phyloP scores from a whole-genome alignment of 2,329 filamentous ascomycete species.

The Paecilomyces fulvus region DNA sequence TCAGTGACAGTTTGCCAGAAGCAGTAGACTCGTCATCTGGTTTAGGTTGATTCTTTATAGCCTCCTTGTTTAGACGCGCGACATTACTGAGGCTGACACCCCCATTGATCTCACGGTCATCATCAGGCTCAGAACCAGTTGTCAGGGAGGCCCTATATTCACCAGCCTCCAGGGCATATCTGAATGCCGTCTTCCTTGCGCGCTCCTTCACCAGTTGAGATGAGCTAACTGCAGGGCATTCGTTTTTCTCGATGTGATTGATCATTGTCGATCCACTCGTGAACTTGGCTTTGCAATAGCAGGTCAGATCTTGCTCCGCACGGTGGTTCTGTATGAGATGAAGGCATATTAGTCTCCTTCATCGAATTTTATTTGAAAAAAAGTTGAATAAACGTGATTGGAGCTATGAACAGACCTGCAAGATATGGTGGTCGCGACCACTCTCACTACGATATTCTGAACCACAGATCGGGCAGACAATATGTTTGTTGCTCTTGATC shows the following conservation, averaged over 20 bases:
- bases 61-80: constrained; percentile 8
- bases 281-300: constrained; percentile 43
- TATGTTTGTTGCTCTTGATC: constrained; percentile 37
- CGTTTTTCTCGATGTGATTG: constrained; percentile 46
- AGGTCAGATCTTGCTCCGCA: constrained; percentile 42
- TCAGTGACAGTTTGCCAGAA: constrained; percentile 7
- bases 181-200: constrained; percentile 43
- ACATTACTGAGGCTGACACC: constrained; percentile 13
- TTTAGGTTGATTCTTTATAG: constrained; percentile 11
- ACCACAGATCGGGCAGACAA: constrained; percentile 50
- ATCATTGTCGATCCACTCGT: constrained; percentile 42
- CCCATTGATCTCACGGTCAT: constrained; percentile 9
- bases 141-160: neutral
- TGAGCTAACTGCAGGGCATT: constrained; percentile 38
- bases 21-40: constrained; percentile 1
- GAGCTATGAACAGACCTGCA: constrained; percentile 32
- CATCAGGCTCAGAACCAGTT: neutral
- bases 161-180: constrained; percentile 16
- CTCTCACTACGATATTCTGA: constrained; percentile 46
- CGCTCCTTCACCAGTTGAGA: constrained; percentile 41
- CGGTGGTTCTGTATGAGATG: constrained; percentile 36
- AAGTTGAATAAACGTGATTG: neutral
- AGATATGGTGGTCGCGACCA: constrained; percentile 46
- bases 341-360: neutral
- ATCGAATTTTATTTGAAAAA: neutral